Evolutionary conservation across 208 protist species (phyloP).

Genomic region (Endotrypanum monterogeii): DNA sequence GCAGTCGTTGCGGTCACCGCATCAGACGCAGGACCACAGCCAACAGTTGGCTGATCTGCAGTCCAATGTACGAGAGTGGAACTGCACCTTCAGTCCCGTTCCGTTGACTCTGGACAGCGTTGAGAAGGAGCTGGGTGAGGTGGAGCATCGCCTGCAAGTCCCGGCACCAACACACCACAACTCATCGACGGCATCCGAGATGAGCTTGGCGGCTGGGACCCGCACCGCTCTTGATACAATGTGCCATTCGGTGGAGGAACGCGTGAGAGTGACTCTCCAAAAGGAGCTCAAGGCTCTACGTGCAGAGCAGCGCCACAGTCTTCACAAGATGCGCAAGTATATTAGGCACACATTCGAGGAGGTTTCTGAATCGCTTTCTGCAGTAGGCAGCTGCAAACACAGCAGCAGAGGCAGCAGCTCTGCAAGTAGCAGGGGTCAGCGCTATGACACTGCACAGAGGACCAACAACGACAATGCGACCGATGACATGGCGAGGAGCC

Average conservation of each 20-base stretch:
- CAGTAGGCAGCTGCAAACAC: not conserved
- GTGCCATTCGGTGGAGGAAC: not conserved
- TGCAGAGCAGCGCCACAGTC: constrained; percentile 18
- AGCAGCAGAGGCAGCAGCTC: constrained; percentile 15
- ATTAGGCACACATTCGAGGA: constrained; percentile 14
- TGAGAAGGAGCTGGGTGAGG: constrained; percentile 1
- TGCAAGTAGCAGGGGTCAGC: not conserved
- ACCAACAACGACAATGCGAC: not conserved
- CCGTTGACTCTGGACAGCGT: constrained; percentile 1
- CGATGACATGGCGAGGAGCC: not conserved
- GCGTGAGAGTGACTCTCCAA: constrained; percentile 3
- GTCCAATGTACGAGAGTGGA: constrained; percentile 1
- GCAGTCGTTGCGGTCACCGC: not conserved
- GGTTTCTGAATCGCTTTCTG: not conserved
- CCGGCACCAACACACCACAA: not conserved
- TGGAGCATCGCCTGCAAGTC: constrained; percentile 7
- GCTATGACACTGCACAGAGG: not conserved
- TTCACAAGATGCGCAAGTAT: constrained; percentile 19
- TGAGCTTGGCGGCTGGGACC: not conserved
- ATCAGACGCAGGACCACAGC: not conserved
- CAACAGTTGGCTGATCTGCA: not conserved
- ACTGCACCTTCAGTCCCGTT: constrained; percentile 1
- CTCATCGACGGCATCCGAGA: not conserved
- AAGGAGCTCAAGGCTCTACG: constrained; percentile 24
- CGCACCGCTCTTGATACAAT: not conserved